These are phyloP conservation scores for Melastoma candidum DNA, from an alignment of 441 rosid species.

Conservation along the genomic window DNA sequence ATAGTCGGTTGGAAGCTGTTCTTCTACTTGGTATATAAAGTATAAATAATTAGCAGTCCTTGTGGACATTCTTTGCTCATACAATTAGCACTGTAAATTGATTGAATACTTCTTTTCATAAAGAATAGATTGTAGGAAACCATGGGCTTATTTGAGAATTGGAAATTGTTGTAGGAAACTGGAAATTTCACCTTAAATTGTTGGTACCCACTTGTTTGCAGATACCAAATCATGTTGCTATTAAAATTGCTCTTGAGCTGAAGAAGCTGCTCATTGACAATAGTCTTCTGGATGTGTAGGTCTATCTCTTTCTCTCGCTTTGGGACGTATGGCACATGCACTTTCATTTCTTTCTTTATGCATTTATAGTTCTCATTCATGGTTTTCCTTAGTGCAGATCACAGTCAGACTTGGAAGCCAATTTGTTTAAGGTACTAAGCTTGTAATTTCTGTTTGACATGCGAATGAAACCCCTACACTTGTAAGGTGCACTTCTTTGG, in stretches of 20 bases:
- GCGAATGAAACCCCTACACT: background rate
- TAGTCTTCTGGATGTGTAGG: slow-evolving; percentile 97
- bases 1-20: too few relatives aligned
- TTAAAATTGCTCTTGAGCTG: slow-evolving; percentile 92
- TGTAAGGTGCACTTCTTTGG: too few relatives aligned
- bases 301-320: background rate
- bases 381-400: slow-evolving; percentile 38
- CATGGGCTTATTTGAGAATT: too few relatives aligned
- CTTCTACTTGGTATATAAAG: too few relatives aligned
- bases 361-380: slow-evolving; percentile 5
- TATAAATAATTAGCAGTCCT: too few relatives aligned
- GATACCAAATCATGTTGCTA: slow-evolving; percentile 96
- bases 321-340: background rate
- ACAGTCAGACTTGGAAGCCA: slow-evolving; percentile 88
- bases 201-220: slow-evolving; percentile 21
- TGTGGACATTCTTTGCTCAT: too few relatives aligned
- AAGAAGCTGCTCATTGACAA: slow-evolving; percentile 96
- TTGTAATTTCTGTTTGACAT: background rate
- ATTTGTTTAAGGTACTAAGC: slow-evolving; percentile 64
- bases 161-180: too few relatives aligned
- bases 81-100: too few relatives aligned
- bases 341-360: background rate
- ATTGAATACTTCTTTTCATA: too few relatives aligned
- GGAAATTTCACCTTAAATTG: background rate
- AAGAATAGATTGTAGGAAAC: too few relatives aligned